Evolutionary conservation across 352 stramenopile genomes (phyloP).

Genomic region (Globisporangium heterothallicum): DNA sequence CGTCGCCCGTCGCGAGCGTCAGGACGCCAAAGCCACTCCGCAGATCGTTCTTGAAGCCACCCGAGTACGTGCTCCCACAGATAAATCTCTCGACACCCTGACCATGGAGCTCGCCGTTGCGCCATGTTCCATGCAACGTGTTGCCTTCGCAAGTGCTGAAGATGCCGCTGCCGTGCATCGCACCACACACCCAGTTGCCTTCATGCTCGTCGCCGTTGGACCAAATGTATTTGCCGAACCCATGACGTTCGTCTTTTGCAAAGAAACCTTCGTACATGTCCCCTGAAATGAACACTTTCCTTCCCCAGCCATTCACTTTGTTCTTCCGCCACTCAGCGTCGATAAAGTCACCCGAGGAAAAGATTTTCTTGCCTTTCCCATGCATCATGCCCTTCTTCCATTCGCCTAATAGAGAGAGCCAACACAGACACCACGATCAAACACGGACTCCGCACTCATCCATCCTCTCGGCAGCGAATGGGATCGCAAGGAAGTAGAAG

Average conservation of each 20-base stretch:
- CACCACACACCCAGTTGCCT: slow-evolving; percentile 42
- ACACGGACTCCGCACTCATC: too few species aligned
- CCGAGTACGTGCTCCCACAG: slow-evolving; percentile 56
- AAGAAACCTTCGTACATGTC: slow-evolving; percentile 73
- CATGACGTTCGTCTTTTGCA: slow-evolving; percentile 46
- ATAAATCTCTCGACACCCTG: slow-evolving; percentile 43
- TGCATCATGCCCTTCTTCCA: slow-evolving; percentile 81
- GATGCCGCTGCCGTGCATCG: slow-evolving; percentile 66
- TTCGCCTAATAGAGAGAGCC: slow-evolving; percentile 26
- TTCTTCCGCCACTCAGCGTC: slow-evolving; percentile 62
- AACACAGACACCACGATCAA: slow-evolving; percentile 6
- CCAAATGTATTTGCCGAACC: slow-evolving; percentile 70
- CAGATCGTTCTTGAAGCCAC: slow-evolving; percentile 36
- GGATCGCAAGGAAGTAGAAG: neutral
- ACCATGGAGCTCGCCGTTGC: slow-evolving; percentile 33
- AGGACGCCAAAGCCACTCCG: slow-evolving; percentile 55
- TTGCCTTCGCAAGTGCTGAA: slow-evolving; percentile 30
- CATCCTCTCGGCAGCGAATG: too few species aligned
- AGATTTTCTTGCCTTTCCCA: slow-evolving; percentile 64
- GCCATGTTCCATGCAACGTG: slow-evolving; percentile 44
- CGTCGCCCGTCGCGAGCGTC: slow-evolving; percentile 46
- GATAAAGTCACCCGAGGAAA: slow-evolving; percentile 52
- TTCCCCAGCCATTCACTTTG: slow-evolving; percentile 47
- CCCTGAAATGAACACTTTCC: slow-evolving; percentile 58
- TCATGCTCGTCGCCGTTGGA: slow-evolving; percentile 62